phyloP scores from a whole-genome alignment of 495 filamentous ascomycete species.

The Talaromyces liani region DNA sequence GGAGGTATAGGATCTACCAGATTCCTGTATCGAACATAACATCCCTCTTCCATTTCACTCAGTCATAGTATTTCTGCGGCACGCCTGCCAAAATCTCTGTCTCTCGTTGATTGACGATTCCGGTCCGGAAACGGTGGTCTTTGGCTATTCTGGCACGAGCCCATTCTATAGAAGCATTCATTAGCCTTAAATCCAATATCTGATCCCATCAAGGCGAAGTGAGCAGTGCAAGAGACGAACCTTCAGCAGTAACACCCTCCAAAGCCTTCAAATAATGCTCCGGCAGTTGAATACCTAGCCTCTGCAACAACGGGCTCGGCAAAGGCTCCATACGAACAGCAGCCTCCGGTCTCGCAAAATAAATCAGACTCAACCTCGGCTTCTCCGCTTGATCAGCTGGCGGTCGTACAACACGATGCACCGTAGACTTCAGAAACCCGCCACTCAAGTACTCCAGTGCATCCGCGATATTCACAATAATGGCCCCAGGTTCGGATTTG shows the following conservation, averaged over 20 bases:
- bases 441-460: conserved; percentile 36
- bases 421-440: conserved; percentile 36
- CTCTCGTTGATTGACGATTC: conserved; percentile 6
- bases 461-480: conserved; percentile 44
- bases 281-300: conserved; percentile 35
- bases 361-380: conserved; percentile 40
- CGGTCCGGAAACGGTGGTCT: conserved; percentile 1
- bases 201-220: not conserved
- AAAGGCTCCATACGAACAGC: conserved; percentile 35
- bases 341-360: conserved; percentile 37
- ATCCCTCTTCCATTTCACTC: not conserved
- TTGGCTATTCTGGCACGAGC: conserved; percentile 6
- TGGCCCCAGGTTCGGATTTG: conserved; percentile 22
- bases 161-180: not conserved
- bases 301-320: conserved; percentile 35
- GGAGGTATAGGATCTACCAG: too few species aligned
- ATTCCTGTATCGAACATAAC: too few species aligned
- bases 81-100: conserved; percentile 5
- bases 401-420: conserved; percentile 42
- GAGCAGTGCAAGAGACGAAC: not conserved
- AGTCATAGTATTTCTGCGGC: conserved; percentile 4
- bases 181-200: not conserved
- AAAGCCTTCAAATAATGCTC: conserved; percentile 13
- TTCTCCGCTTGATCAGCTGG: conserved; percentile 39
- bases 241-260: conserved; percentile 4